Evolutionary conservation across 495 filamentous ascomycete species (phyloP), one percentile per base, ranked within the genome.

Genomic region (Trichocladium antarcticum): DNA sequence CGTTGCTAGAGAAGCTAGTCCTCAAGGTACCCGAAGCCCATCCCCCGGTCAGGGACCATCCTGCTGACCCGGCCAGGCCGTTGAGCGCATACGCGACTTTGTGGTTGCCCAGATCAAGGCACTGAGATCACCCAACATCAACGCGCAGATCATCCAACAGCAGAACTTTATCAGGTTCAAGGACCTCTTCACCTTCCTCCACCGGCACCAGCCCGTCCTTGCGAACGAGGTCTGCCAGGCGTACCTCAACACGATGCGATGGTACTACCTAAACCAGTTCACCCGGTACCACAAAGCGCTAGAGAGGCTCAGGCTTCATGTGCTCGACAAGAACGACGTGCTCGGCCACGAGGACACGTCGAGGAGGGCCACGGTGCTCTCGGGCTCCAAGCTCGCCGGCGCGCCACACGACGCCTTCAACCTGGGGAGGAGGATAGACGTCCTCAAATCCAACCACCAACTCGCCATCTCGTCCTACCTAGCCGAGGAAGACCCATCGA

Each of bases 161-260:
- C 81, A 89, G 56, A 80, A 81, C 29, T 85, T 98, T 65, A 73
- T 96, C 52, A 79, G 77, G 53, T 92, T 86, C 66, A 94, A 84
- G 61, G 87, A 93, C 29, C 65, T 96, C 1, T 98, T 82, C 66
- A 73, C 76, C 22, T 98, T 96, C 60, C 75, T 97, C 29, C 78
- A 81, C 34, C 78, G 76, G 51, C 83, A 87, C 48, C 88, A 97
- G 55, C 70, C 81, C 1, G 70, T 77, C 21, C 76, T 98, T 6
- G 85, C 86, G 2, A 82, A 86, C 31, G 85, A 96, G 59, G 94
- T 97, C 54, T 79, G 79, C 16, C 86, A 90, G 67, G 92, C 92
- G 6, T 98, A 98, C 55, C 82, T 94, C 66, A 95, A 96, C 67
- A 98, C 92, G 7, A 96, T 98, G 90, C 79, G 89, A 37, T 98